Evolutionary conservation across 2,329 filamentous ascomycete species (phyloP).

Genomic region (Ceratocystis cacaofunesta): DNA sequence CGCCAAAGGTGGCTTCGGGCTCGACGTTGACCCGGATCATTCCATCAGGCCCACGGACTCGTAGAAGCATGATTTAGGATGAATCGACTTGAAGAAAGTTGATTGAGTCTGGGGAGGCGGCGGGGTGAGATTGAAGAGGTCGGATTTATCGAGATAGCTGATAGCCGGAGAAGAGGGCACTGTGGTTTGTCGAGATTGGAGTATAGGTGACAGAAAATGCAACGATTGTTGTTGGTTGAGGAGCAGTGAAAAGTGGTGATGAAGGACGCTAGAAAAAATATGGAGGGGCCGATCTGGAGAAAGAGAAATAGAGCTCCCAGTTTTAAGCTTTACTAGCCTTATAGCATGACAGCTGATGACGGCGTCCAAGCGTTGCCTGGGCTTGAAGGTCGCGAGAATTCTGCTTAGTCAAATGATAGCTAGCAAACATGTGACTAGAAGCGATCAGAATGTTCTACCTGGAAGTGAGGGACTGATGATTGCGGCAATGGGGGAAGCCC

Average conservation of each 20-base stretch:
- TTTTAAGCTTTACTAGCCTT: background rate
- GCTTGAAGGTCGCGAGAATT: background rate
- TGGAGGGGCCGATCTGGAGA: background rate
- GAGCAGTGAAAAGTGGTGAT: background rate
- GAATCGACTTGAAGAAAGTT: no score
- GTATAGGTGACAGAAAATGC: background rate
- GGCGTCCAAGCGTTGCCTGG: slow-evolving; percentile 3
- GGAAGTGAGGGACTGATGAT: background rate
- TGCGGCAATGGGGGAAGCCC: no score
- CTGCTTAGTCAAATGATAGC: background rate
- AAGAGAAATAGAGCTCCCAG: background rate
- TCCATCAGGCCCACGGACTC: slow-evolving; percentile 82
- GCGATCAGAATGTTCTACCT: background rate
- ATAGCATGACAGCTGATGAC: slow-evolving; percentile 1
- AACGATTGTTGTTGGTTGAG: background rate
- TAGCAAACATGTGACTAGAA: background rate
- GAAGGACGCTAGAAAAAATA: background rate
- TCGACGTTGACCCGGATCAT: slow-evolving; percentile 75
- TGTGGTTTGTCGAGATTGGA: background rate
- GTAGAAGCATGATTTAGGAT: slow-evolving; percentile 52
- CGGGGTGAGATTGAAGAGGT: background rate
- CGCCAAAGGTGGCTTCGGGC: slow-evolving; percentile 54
- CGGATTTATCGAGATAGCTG: background rate
- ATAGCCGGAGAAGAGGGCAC: no score
- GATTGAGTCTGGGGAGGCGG: background rate